Evolutionary conservation across 208 protist genomes (phyloP), one percentile per base, ranked within the genome.

Genomic region (Acanthamoeba healyi): DNA sequence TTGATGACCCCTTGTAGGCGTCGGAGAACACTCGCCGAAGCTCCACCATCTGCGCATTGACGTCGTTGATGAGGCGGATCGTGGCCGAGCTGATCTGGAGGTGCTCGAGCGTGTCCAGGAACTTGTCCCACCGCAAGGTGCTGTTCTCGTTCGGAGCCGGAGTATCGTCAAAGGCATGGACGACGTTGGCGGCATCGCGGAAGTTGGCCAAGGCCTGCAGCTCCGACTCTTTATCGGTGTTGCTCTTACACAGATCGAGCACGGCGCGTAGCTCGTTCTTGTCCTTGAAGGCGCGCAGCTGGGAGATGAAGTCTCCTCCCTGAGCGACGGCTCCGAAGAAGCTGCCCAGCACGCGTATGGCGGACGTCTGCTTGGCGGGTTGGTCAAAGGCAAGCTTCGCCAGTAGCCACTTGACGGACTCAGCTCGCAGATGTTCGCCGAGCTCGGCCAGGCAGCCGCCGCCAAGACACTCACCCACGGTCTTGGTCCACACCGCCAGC

Each of bases 181-280:
- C 72, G 36, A 74, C 36, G 32, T 65, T 65, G n/a, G 51, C 51
- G 56, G 84, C 84, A 40, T 91, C 56, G 26, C 84, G 84, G 54
- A 91, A 91, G 40, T 91, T 91, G 29, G 29, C 54, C 36, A 91
- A 56, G 14, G 84, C 84, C 38, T 91, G 51, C 54, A 91, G 34
- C 40, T 91, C 84, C 9, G 61, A 65, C 34, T 91, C 84, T 29
- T 91, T 91, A 29, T 91, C 84, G 17, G 84, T 91, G 56, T 91
- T 91, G 61, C 61, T 70, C 84, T 34, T 91, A 36, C 84, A 91
- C 84, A 91, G 61, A 17, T 91, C 84, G 40, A 91, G 51, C 40
- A 91, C n/a, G n/a, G 46, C 84, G 26, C 51, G 84, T 56, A 91
- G 51, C 42, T 67, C 84, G 51, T 44, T 91, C 51, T 72, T 67